phyloP scores from a whole-genome alignment of 2,329 filamentous ascomycete species.

The Sclerotinia sclerotiorum region DNA sequence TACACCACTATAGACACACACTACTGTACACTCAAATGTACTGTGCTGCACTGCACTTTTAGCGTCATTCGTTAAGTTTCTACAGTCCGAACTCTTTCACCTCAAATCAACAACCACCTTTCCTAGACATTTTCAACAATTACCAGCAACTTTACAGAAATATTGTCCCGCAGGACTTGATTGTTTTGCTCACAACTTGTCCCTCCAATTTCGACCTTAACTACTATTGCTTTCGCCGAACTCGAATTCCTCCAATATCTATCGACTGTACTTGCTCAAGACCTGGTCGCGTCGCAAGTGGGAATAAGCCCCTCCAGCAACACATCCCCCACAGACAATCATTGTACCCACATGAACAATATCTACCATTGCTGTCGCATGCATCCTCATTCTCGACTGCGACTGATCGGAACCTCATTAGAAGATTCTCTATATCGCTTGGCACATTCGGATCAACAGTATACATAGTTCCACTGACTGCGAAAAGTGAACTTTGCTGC shows the following conservation, averaged over 20 bases:
- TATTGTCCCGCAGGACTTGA: background rate
- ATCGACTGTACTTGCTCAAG: background rate
- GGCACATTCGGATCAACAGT: background rate
- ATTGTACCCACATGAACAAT: slow-evolving; percentile 23
- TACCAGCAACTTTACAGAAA: background rate
- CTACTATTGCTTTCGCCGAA: slow-evolving; percentile 8
- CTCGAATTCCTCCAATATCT: background rate
- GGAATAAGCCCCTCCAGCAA: slow-evolving; percentile 18
- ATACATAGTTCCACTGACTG: slow-evolving; percentile 15
- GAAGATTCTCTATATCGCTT: background rate
- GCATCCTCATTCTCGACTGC: slow-evolving; percentile 10
- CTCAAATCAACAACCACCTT: background rate
- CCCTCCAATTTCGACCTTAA: background rate
- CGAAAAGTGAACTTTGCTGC: slow-evolving; percentile 21
- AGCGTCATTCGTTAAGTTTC: slow-evolving; percentile 17
- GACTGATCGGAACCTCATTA: background rate
- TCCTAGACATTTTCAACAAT: slow-evolving; percentile 7
- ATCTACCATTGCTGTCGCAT: slow-evolving; percentile 23
- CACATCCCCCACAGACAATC: slow-evolving; percentile 19
- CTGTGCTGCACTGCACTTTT: background rate
- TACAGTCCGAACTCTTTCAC: slow-evolving; percentile 9
- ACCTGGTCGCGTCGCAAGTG: slow-evolving; percentile 20
- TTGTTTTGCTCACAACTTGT: slow-evolving; percentile 2
- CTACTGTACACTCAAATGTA: background rate
- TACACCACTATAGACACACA: background rate